Conservation (phyloP, 495 filamentous ascomycete species). For the Chaetomidium leptoderma region DNA sequence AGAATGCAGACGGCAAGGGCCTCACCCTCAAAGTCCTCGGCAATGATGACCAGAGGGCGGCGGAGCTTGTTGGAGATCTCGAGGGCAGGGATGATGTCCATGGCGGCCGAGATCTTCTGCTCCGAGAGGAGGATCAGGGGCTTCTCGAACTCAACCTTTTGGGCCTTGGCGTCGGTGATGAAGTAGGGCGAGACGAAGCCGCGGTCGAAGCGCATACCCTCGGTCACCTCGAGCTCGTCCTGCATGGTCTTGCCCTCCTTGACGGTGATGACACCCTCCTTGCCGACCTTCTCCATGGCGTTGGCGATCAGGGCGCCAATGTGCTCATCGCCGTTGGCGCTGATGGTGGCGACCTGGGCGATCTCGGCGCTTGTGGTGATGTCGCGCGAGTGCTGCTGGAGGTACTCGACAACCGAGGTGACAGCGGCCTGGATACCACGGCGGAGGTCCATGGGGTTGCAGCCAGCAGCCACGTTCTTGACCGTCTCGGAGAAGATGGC, state of each 20-base stretch:
- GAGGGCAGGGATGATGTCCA: constrained; percentile 96
- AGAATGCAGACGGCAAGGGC: constrained; percentile 97
- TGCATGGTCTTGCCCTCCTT: constrained; percentile 99
- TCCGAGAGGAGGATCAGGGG: constrained; percentile 95
- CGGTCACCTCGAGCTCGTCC: constrained; percentile 96
- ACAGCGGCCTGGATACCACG: constrained; percentile 95
- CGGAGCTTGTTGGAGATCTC: constrained; percentile 94
- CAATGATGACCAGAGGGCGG: constrained; percentile 95
- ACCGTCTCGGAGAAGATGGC: constrained; percentile 99
- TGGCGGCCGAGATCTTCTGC: constrained; percentile 99
- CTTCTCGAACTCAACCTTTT: constrained; percentile 99
- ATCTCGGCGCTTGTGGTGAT: constrained; percentile 97
- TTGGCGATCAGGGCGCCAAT: constrained; percentile 93
- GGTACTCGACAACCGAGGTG: constrained; percentile 86
- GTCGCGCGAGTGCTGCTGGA: constrained; percentile 89
- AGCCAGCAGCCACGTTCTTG: constrained; percentile 98
- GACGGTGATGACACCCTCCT: constrained; percentile 99
- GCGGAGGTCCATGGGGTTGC: constrained; percentile 99
- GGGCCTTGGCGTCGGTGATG: constrained; percentile 97
- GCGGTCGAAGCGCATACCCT: constrained; percentile 99
- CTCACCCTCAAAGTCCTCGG: constrained; percentile 98
- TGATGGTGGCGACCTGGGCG: constrained; percentile 96
- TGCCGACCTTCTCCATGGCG: constrained; percentile 99
- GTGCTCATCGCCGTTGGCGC: constrained; percentile 92
- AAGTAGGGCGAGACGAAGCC: constrained; percentile 99